Evolutionary conservation across 495 filamentous ascomycete genomes (phyloP).

Genomic region (Chaetomium fimeti): DNA sequence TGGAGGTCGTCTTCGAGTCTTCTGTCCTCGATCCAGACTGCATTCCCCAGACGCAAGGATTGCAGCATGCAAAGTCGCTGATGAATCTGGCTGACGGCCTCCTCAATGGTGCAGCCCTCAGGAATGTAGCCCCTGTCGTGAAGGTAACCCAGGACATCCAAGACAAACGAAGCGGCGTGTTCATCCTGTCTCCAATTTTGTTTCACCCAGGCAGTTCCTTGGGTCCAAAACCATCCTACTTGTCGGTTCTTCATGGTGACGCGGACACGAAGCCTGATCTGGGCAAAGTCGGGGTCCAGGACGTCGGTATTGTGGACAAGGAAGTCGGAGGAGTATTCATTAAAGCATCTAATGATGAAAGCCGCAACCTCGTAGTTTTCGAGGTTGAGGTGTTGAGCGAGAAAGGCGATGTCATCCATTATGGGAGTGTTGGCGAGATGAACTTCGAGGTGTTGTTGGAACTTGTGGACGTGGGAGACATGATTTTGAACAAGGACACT

Average conservation of each 20-base stretch:
- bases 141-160: not conserved
- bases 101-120: not conserved
- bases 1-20: not conserved
- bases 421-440: not conserved
- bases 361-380: not conserved
- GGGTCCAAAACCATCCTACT: constrained; percentile 4
- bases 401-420: not conserved
- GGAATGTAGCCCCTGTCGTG: not conserved
- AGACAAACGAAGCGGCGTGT: constrained; percentile 9
- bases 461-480: too few relatives aligned
- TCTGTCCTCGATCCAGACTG: not conserved
- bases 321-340: constrained; percentile 3
- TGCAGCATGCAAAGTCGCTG: constrained; percentile 7
- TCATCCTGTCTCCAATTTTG: not conserved
- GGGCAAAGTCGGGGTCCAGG: constrained; percentile 9
- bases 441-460: not conserved
- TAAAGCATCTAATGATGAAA: constrained; percentile 12
- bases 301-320: constrained; percentile 4
- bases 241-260: not conserved
- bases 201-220: not conserved
- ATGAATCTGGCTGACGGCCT: not conserved
- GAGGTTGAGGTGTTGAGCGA: not conserved
- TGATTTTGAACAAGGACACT: not conserved
- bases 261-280: not conserved
- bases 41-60: not conserved